Conservation (phyloP, 2,329 filamentous ascomycete species). For the Neopestalotiopsis sp. region DNA sequence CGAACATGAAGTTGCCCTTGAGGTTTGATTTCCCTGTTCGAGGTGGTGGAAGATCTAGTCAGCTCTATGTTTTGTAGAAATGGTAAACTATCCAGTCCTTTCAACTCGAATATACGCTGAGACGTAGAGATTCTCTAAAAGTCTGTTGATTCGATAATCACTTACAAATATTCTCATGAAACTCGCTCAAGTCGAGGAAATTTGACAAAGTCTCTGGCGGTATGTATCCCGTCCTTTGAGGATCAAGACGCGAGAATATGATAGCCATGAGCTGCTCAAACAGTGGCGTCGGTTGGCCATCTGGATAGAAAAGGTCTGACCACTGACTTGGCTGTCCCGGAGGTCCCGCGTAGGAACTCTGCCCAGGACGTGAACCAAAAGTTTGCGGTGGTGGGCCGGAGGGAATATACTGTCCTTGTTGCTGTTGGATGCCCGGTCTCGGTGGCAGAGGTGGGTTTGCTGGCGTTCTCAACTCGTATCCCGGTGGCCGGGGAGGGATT, state of each 20-base stretch:
- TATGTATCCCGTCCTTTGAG: slow-evolving; percentile 24
- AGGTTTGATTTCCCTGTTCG: slow-evolving; percentile 24
- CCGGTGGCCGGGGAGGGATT: slow-evolving; percentile 27
- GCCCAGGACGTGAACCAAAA: background rate
- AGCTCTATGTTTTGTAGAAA: background rate
- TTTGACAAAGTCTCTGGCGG: slow-evolving; percentile 25
- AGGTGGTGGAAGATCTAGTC: background rate
- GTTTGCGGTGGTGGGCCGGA: slow-evolving; percentile 8
- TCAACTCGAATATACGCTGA: too few relatives aligned
- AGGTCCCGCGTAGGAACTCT: background rate
- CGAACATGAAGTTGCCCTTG: slow-evolving; percentile 23
- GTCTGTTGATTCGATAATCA: background rate
- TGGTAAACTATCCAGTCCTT: background rate
- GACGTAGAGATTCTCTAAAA: too few relatives aligned
- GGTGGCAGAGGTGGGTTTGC: slow-evolving; percentile 16
- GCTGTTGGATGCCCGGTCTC: background rate
- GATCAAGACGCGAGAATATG: slow-evolving; percentile 25
- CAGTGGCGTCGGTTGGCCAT: slow-evolving; percentile 26
- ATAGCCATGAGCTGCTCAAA: slow-evolving; percentile 23
- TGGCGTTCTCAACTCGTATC: slow-evolving; percentile 25
- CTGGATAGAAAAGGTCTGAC: slow-evolving; percentile 21
- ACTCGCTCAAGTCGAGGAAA: slow-evolving; percentile 25
- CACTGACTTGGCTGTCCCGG: slow-evolving; percentile 16
- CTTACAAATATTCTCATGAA: slow-evolving; percentile 27
- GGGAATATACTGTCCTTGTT: slow-evolving; percentile 5